Evolutionary conservation across 768 basidiomycete genomes (phyloP), one percentile per base, ranked within the genome.

Genomic region (Clitopilus hobsonii): DNA sequence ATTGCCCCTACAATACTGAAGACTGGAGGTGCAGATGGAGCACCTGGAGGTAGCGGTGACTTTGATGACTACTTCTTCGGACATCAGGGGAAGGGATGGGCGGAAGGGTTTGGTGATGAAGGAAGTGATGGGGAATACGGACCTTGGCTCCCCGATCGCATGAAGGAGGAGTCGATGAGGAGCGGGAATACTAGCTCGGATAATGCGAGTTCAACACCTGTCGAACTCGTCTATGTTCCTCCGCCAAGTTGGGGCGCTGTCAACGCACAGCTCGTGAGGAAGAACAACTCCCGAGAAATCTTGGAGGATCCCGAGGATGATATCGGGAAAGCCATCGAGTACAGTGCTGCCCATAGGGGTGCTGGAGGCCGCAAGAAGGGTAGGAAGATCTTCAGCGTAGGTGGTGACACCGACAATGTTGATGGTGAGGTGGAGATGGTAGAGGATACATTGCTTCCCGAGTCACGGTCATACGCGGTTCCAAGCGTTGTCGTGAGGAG

Each of bases 1-100:
- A 80, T 80, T 56, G 75, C 80, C 26, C 82, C 83, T 6, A 95
- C 97, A 4, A 80, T 91, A 47, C 78, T 98, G 60, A 99, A 98
- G 74, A 91, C 91, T 16, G 81, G 76, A 8, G 75, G 79, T 1
- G 10, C 41, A 5, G 41, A 45, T 23, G 41, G 14, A 18, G 41
- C 41, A 20, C 41, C 41, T 45, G 41, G 41, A 11, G 41, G 41
- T 20, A 45, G 41, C 22, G 41, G 41, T 18, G 41, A 45, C 18
- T 45, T 45, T 45, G 41, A 45, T 20, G 41, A 45, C 22, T 71
- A 77, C 10, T 79, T 76, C 5, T 79, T 82, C 51, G 70, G 72
- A 11, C 27, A 51, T 24, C 27, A 51, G 24, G 71, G 66, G 6
- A 64, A 61, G 8, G 65, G 57, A 5, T 80, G 80, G 79, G 65